phyloP scores from a whole-genome alignment of 2,329 filamentous ascomycete species.

The Aureobasidium vineae region DNA sequence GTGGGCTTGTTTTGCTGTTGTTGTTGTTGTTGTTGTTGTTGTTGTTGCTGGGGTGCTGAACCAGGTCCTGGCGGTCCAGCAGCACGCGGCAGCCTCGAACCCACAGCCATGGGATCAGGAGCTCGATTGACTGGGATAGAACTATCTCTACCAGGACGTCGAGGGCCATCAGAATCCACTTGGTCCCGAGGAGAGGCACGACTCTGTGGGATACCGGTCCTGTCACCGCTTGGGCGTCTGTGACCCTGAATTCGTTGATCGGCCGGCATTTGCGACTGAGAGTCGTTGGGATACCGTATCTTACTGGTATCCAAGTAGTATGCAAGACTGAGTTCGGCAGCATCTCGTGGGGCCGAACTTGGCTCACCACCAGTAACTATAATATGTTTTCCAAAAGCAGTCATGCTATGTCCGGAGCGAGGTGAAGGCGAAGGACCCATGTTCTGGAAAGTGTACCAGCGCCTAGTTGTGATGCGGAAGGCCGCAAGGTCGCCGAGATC shows the following conservation, averaged over 20 bases:
- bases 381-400: constrained; percentile 85
- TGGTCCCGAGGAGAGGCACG: constrained; percentile 33
- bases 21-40: constrained; percentile 39
- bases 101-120: constrained; percentile 44
- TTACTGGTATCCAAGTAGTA: constrained; percentile 95
- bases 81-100: constrained; percentile 60
- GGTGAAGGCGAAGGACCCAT: constrained; percentile 96
- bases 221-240: constrained; percentile 38
- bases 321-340: constrained; percentile 80
- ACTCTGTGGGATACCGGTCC: constrained; percentile 28
- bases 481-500: constrained; percentile 93
- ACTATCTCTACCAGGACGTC: constrained; percentile 33
- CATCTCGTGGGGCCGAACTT: constrained; percentile 76
- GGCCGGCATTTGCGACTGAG: constrained; percentile 37
- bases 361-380: constrained; percentile 93
- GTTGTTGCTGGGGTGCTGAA: constrained; percentile 54
- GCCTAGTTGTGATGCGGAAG: constrained; percentile 73
- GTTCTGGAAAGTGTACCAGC: constrained; percentile 99
- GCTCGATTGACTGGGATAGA: constrained; percentile 33
- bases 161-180: constrained; percentile 30
- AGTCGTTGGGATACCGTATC: constrained; percentile 83
- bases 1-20: constrained; percentile 48
- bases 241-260: constrained; percentile 35
- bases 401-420: constrained; percentile 97
- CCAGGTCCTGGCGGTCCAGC: constrained; percentile 57